phyloP scores from a whole-genome alignment of 352 stramenopile genomes.

The Globisporangium abappressorium region DNA sequence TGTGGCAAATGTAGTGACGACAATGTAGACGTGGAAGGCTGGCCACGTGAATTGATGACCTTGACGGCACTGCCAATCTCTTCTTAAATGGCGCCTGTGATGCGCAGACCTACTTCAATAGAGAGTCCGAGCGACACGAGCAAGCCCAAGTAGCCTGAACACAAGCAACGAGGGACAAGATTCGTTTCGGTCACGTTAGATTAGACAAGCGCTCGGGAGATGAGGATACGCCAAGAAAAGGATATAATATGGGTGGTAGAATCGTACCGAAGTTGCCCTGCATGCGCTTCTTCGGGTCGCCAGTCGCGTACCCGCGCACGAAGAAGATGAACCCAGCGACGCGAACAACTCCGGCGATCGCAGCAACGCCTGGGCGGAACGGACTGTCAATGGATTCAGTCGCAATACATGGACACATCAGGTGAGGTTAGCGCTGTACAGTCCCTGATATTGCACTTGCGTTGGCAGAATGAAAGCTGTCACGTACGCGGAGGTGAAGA shows the following conservation, averaged over 20 bases:
- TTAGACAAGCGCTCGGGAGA: not conserved
- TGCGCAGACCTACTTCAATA: conserved; percentile 8
- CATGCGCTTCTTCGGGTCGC: not conserved
- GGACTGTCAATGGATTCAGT: not conserved
- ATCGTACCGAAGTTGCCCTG: not conserved
- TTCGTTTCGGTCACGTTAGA: not conserved
- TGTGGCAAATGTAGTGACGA: no score
- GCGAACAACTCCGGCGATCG: not conserved
- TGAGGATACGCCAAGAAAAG: not conserved
- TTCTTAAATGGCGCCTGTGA: conserved; percentile 4
- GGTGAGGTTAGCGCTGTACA: no score
- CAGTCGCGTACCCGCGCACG: not conserved
- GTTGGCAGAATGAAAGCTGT: no score
- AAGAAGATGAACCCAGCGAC: not conserved
- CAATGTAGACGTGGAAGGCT: no score
- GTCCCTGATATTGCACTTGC: no score
- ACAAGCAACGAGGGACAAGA: no score
- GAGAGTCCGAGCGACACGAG: conserved; percentile 28
- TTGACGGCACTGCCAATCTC: not conserved
- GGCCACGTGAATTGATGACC: no score
- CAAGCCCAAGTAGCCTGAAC: conserved; percentile 46
- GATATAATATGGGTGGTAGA: not conserved
- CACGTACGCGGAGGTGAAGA: not conserved
- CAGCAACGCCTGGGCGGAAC: conserved; percentile 15
- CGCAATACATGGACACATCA: no score